Evolutionary conservation across 2,329 filamentous ascomycete genomes (phyloP).

Genomic region (Diplodia mutila): DNA sequence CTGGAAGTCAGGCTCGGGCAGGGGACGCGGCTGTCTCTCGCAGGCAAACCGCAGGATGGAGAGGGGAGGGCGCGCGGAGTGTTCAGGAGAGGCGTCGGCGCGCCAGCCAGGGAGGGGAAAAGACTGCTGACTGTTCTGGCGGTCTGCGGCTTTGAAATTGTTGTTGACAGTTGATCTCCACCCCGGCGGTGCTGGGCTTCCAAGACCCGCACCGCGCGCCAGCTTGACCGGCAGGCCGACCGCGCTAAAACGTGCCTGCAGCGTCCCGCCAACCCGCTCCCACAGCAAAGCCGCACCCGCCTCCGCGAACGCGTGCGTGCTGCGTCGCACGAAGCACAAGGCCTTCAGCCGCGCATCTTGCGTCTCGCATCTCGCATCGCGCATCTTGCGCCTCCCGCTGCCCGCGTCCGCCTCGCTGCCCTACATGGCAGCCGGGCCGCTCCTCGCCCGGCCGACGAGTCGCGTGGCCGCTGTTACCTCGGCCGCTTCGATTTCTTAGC

Average conservation of each 20-base stretch:
- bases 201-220: neutral
- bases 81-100: slow-evolving; percentile 21
- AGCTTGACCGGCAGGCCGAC: slow-evolving; percentile 15
- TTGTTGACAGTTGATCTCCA: slow-evolving; percentile 25
- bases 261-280: neutral
- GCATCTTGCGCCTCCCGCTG: neutral
- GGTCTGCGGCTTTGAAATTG: slow-evolving; percentile 25
- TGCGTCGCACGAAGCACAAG: slow-evolving; percentile 9
- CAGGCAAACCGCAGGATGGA: neutral
- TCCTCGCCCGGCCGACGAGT: neutral
- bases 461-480: slow-evolving; percentile 8
- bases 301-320: slow-evolving; percentile 11
- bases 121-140: slow-evolving; percentile 24
- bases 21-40: slow-evolving; percentile 9
- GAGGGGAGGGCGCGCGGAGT: slow-evolving; percentile 6
- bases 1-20: slow-evolving; percentile 11
- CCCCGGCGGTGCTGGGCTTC: slow-evolving; percentile 13
- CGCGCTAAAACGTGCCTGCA: slow-evolving; percentile 18
- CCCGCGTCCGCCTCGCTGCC: neutral
- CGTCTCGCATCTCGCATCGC: slow-evolving; percentile 8
- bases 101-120: slow-evolving; percentile 25
- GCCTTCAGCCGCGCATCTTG: neutral
- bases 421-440: neutral
- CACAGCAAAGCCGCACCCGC: slow-evolving; percentile 8
- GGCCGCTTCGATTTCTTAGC: neutral